Evolutionary conservation across 2,329 filamentous ascomycete species (phyloP).

Genomic region (Aspergillus alliaceus): DNA sequence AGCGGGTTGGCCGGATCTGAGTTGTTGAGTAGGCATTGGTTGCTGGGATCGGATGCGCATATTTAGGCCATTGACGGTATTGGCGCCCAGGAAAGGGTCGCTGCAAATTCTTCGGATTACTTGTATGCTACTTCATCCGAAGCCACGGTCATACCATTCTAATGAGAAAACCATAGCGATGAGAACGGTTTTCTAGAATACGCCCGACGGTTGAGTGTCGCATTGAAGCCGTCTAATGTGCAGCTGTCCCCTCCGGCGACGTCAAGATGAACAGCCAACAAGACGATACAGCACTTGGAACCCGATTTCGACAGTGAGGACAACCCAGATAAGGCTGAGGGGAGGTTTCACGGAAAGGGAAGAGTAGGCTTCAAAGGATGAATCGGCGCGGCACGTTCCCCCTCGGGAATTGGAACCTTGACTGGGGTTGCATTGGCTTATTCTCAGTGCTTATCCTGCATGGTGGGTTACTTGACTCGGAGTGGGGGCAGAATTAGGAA

Average conservation of each 20-base stretch:
- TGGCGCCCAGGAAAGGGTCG: conserved; percentile 15
- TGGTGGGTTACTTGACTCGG: not conserved
- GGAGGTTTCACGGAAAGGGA: not conserved
- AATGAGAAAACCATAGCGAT: conserved; percentile 12
- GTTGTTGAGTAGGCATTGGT: conserved; percentile 19
- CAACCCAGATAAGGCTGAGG: not conserved
- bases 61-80: conserved; percentile 20
- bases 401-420: not conserved
- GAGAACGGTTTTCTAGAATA: conserved; percentile 10
- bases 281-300: not conserved
- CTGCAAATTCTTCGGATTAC: conserved; percentile 11
- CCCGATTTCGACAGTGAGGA: not conserved
- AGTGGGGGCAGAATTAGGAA: too few species aligned
- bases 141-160: conserved; percentile 6
- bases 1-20: conserved; percentile 12
- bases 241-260: not conserved
- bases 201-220: conserved; percentile 7
- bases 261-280: not conserved
- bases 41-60: conserved; percentile 17
- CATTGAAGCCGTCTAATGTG: conserved; percentile 7
- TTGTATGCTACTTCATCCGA: conserved; percentile 6
- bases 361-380: not conserved
- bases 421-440: not conserved
- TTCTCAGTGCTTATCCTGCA: not conserved
- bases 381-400: not conserved